Evolutionary conservation across 352 stramenopile genomes (phyloP), one percentile per base, ranked within the genome.

Genomic region (Phytophthora multivora): DNA sequence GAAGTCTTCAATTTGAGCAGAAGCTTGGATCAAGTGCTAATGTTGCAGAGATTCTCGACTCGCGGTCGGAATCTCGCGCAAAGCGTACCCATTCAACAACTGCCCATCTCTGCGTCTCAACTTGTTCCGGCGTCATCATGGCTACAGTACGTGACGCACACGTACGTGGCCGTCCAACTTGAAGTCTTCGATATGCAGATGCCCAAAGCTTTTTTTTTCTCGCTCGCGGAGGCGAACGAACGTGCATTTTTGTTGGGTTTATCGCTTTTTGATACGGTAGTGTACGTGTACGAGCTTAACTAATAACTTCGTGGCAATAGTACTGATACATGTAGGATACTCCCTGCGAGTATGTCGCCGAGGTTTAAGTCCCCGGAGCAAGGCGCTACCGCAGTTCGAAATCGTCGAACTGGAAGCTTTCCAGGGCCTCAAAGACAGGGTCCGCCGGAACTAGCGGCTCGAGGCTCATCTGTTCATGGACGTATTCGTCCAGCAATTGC

Each of bases 341-440:
- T 50, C 51, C 16, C 38, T 62, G 21, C 41, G 26, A 41, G 47
- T 46, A 43, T 43, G 18, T 39, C 47, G 19, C 18, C 13, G 11
- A 5, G 31, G 3, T 18, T 35, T 6, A 31, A n/a, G 9, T 13
- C 21, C 43, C 25, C 19, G 18, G 12, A 28, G 21, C 16, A n/a
- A 18, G 5, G 19, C 56, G 15, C 33, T 65, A 69, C 48, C 54
- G 56, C 56, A 71, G 43, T 31, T 45, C 63, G 11, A 71, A 71
- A 11, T 2, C 38, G 45, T 63, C 63, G 13, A 71, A 35, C 30
- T 71, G 49, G 15, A 69, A 38, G 35, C 21, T 43, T 5, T 52
- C 45, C 1, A 65, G 25, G 7, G 4, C 33, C 4, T 60, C 42
- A 21, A 66, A 23, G 16, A 15, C 12, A 3, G 42, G 33, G 1